Conservation (phyloP, 2,329 filamentous ascomycete genomes). For the Colletotrichum lupini region DNA sequence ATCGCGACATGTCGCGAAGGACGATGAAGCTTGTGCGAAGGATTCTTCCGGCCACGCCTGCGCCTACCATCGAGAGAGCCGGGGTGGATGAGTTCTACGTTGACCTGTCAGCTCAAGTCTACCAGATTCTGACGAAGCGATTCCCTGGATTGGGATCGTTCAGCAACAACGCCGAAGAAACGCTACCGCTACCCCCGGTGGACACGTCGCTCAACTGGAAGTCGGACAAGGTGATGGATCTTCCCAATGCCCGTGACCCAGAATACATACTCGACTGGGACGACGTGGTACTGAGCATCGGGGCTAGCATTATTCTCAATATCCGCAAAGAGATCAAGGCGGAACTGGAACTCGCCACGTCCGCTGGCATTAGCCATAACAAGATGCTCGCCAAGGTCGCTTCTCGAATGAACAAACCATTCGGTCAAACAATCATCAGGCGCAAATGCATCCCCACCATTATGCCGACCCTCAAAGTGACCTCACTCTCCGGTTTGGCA, state of each 20-base stretch:
- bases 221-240: background rate
- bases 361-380: background rate
- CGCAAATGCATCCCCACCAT: background rate
- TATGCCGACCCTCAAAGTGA: background rate
- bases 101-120: background rate
- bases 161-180: background rate
- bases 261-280: background rate
- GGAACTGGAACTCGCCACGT: background rate
- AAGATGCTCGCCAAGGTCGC: background rate
- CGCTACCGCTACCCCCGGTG: background rate
- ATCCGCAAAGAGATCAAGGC: background rate
- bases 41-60: slow-evolving; percentile 73
- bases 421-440: background rate
- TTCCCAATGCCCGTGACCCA: background rate
- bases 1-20: background rate
- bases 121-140: background rate
- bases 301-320: background rate
- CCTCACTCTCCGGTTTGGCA: background rate
- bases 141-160: background rate
- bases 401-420: background rate
- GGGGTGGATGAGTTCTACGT: background rate
- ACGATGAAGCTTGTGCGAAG: background rate
- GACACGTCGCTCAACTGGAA: background rate
- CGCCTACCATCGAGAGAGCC: slow-evolving; percentile 71
- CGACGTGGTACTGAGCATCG: background rate